These are phyloP conservation scores for Wallacemonas rigidus DNA, from an alignment of 208 protist species.

Conservation along the genomic window DNA sequence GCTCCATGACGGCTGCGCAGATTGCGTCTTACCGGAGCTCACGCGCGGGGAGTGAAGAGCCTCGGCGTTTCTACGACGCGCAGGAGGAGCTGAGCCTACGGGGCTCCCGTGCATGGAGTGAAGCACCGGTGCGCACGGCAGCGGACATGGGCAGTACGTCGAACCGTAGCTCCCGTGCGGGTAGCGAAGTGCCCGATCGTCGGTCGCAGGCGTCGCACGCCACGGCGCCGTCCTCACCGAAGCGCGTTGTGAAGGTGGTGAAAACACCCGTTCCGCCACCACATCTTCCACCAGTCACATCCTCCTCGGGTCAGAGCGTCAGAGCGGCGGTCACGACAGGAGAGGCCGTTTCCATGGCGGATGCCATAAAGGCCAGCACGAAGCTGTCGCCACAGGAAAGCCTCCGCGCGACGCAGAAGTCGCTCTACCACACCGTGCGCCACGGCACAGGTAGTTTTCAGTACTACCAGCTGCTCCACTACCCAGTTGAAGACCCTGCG, in stretches of 20 bases:
- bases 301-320: constrained; percentile 5
- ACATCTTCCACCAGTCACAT: constrained; percentile 13
- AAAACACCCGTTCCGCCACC: constrained; percentile 17
- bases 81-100: constrained; percentile 12
- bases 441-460: constrained; percentile 46
- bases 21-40: constrained; percentile 45
- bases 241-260: constrained; percentile 22
- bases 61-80: constrained; percentile 29
- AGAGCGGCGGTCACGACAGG: not conserved
- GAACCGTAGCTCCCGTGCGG: constrained; percentile 40
- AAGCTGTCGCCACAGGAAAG: constrained; percentile 19
- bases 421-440: constrained; percentile 56
- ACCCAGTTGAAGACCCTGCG: constrained; percentile 53
- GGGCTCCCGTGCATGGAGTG: constrained; percentile 46
- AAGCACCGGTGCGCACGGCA: constrained; percentile 2
- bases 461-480: constrained; percentile 67
- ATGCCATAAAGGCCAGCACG: not conserved
- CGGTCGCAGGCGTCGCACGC: constrained; percentile 10
- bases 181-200: constrained; percentile 39
- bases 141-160: not conserved
- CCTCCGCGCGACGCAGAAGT: constrained; percentile 30
- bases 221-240: constrained; percentile 20
- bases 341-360: constrained; percentile 5
- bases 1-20: constrained; percentile 29
- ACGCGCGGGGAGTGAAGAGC: constrained; percentile 49